Conservation (phyloP, 2,329 filamentous ascomycete species). For the Trichoderma sp. region DNA sequence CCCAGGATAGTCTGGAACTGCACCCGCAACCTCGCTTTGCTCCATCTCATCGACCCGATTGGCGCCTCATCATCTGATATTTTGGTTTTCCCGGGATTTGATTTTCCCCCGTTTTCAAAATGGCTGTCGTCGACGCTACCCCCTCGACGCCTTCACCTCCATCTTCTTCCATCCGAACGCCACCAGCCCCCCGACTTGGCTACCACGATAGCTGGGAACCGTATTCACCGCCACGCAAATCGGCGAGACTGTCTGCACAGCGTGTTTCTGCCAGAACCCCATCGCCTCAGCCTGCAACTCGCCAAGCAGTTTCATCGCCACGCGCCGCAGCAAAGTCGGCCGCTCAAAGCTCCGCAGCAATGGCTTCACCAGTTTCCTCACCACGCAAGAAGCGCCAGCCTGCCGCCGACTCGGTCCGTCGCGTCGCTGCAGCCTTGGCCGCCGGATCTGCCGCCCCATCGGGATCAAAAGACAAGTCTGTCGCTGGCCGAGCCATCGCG, state of each 20-base stretch:
- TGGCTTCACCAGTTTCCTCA: conserved; percentile 48
- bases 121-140: conserved; percentile 34
- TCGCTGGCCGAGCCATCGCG: conserved; percentile 33
- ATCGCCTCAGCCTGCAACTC: conserved; percentile 49
- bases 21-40: conserved; percentile 28
- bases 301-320: conserved; percentile 38
- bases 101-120: conserved; percentile 27
- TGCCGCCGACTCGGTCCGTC: conserved; percentile 50
- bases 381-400: conserved; percentile 55
- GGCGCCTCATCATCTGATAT: background rate
- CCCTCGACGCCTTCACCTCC: conserved; percentile 62
- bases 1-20: background rate
- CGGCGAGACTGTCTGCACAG: conserved; percentile 63
- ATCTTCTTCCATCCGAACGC: conserved; percentile 59
- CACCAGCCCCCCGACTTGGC: conserved; percentile 68
- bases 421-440: conserved; percentile 49
- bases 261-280: conserved; percentile 56
- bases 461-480: conserved; percentile 37
- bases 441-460: conserved; percentile 49
- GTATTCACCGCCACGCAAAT: conserved; percentile 71
- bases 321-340: conserved; percentile 38
- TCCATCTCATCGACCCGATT: background rate
- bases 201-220: conserved; percentile 70
- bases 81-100: conserved; percentile 14
- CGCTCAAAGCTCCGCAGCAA: conserved; percentile 35